Base-by-base conservation (phyloP, 305 asterid species). In the Fraxinus platypoda region DNA sequence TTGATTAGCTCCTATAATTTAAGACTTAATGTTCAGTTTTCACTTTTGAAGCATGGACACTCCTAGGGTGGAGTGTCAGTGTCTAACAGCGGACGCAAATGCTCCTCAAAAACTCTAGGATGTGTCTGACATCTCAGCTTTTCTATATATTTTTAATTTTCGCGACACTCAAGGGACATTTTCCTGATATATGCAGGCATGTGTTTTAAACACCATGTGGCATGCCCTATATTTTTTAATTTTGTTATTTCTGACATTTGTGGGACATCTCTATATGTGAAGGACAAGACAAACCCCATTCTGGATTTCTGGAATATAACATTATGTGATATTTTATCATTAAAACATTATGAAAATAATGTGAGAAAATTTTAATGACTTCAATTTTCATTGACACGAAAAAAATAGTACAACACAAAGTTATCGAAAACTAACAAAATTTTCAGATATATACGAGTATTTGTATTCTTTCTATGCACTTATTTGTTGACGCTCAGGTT, bases 401-500 rank as follows among this genome's bases (percentile, higher is more conserved):
- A 31, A 31, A 71, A 71, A 71, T 30, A 17, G 75, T 71, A 31
- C 23, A 31, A 15, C 21, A 15, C 23, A 70, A 70, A 30, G 23
- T 28, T 70, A 30, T 30, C 13, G 26, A 70, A 12, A 12, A 78
- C 19, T n/a, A 23, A 23, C 17, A 64, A 17, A 17, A 11, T 19
- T 57, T 57, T 57, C 0, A 11, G 68, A 62, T 62, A 59, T 62
- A 31, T 31, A 31, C 28, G 21, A 78, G 78, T 78, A 78, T 66
- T 73, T 8, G 13, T 33, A 15, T 49, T 64, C 38, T 75, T 75
- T 68, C n/a, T 35, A 35, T 34, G 30, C 77, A n/a, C 28, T 73
- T 7, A 34, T 73, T 17, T 73, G 49, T 73, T 73, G 15, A 34
- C 1, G 57, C 64, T 13, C 86, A 97, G 98, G 99, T 97, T 83